These are phyloP conservation scores for Trichophaea hybrida DNA, from an alignment of 2,329 filamentous ascomycete genomes.

Conservation along the genomic window DNA sequence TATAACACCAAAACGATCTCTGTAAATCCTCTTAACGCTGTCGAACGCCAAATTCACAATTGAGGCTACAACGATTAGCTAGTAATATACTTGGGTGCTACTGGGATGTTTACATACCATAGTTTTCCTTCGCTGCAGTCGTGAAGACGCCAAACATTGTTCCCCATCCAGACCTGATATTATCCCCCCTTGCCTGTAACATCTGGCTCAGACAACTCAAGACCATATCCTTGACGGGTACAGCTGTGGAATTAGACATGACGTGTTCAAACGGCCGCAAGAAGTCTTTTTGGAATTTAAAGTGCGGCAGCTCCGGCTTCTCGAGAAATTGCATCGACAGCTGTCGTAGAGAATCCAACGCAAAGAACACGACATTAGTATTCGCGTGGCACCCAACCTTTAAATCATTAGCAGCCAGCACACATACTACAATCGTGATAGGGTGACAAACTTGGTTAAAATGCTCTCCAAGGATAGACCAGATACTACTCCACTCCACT, in stretches of 20 bases:
- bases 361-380: slow-evolving; percentile 93
- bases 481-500: slow-evolving; percentile 97
- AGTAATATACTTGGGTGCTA: not conserved
- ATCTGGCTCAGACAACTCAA: slow-evolving; percentile 93
- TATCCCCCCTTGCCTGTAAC: slow-evolving; percentile 93
- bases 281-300: slow-evolving; percentile 99
- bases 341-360: slow-evolving; percentile 85
- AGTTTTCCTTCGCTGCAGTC: slow-evolving; percentile 79
- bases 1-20: slow-evolving; percentile 84
- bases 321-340: slow-evolving; percentile 98
- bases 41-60: slow-evolving; percentile 97
- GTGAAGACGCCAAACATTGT: slow-evolving; percentile 99
- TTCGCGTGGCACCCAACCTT: slow-evolving; percentile 85
- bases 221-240: slow-evolving; percentile 94
- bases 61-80: slow-evolving; percentile 44
- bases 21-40: slow-evolving; percentile 91
- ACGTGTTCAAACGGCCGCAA: slow-evolving; percentile 97
- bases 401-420: slow-evolving; percentile 1
- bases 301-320: slow-evolving; percentile 90
- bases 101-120: slow-evolving; percentile 39
- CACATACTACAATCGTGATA: not conserved
- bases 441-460: slow-evolving; percentile 60
- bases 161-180: slow-evolving; percentile 94
- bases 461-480: slow-evolving; percentile 93
- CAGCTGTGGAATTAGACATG: slow-evolving; percentile 78